A percentile compares a stretch with the other conserved stretches of the same genome.
Conservation (phyloP, 352 stramenopile species). For the Pythium catenulatum region DNA sequence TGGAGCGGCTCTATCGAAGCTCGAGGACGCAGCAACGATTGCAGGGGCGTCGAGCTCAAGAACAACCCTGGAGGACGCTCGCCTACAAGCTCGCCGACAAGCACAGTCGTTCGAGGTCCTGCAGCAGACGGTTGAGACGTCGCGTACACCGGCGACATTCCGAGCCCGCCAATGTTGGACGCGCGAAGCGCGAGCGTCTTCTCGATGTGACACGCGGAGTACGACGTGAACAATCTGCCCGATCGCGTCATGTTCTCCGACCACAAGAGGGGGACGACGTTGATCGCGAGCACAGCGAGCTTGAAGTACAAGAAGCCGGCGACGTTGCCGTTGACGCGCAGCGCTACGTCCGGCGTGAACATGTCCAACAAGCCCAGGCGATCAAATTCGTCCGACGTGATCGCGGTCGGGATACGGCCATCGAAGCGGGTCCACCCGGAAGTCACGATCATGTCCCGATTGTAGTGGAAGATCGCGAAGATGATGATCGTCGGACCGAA, state of each 20-base stretch:
- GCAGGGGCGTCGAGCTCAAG: too few relatives aligned
- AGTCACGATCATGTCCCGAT: slow-evolving; percentile 30
- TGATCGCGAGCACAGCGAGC: slow-evolving; percentile 58
- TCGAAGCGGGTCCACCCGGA: slow-evolving; percentile 44
- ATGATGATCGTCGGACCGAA: slow-evolving; percentile 61
- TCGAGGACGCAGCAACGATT: background rate
- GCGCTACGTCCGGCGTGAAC: slow-evolving; percentile 48
- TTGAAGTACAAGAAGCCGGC: slow-evolving; percentile 51
- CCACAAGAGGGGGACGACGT: slow-evolving; percentile 57
- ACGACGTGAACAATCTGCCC: background rate
- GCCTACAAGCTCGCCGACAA: background rate
- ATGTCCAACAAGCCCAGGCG: slow-evolving; percentile 38
- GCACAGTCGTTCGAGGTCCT: background rate
- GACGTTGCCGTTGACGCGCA: slow-evolving; percentile 65
- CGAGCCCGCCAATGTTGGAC: slow-evolving; percentile 60
- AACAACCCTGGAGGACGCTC: too few relatives aligned
- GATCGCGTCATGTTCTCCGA: slow-evolving; percentile 37
- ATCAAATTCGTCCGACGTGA: slow-evolving; percentile 62
- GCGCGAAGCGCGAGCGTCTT: slow-evolving; percentile 54
- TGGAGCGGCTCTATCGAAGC: background rate
- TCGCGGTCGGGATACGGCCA: slow-evolving; percentile 40
- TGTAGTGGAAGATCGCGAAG: slow-evolving; percentile 59
- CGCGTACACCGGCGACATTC: slow-evolving; percentile 21
- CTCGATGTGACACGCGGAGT: slow-evolving; percentile 31
- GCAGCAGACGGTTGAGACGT: background rate